Evolutionary conservation across 805 yeast species (phyloP).

Genomic region (Suhomyces pyralidae): DNA sequence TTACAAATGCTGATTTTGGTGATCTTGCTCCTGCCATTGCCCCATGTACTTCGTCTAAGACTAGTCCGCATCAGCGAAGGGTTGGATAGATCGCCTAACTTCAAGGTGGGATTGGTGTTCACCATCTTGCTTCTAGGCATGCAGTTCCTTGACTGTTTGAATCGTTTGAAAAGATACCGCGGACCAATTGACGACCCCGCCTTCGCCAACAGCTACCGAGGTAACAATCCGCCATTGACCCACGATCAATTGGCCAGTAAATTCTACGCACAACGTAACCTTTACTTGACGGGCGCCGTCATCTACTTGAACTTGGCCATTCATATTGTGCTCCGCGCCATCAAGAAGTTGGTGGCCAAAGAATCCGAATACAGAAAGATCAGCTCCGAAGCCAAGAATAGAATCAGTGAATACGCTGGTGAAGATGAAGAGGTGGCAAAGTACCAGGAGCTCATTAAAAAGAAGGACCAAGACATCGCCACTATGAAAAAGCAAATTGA

Average conservation of each 20-base stretch:
- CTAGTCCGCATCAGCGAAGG: slow-evolving; percentile 36
- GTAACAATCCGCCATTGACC: slow-evolving; percentile 24
- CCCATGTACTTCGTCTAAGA: slow-evolving; percentile 44
- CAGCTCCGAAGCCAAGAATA: slow-evolving; percentile 3
- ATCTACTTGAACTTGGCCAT: slow-evolving; percentile 54
- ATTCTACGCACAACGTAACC: slow-evolving; percentile 61
- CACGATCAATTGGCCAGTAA: slow-evolving; percentile 55
- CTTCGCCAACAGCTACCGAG: slow-evolving; percentile 7
- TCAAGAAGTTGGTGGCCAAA: slow-evolving; percentile 51
- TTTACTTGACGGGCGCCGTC: slow-evolving; percentile 62
- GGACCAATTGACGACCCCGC: slow-evolving; percentile 20
- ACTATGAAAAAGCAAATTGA: slow-evolving; percentile 50
- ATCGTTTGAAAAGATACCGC: slow-evolving; percentile 32
- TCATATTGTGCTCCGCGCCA: slow-evolving; percentile 50
- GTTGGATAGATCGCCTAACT: slow-evolving; percentile 36
- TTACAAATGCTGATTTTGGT: slow-evolving; percentile 50
- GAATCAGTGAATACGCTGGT: slow-evolving; percentile 6
- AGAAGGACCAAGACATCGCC: slow-evolving; percentile 43
- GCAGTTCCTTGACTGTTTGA: slow-evolving; percentile 54
- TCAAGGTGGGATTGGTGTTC: slow-evolving; percentile 45
- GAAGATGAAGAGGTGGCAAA: slow-evolving; percentile 22
- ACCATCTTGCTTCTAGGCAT: slow-evolving; percentile 41
- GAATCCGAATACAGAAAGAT: slow-evolving; percentile 28
- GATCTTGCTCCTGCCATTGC: slow-evolving; percentile 54
- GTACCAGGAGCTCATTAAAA: slow-evolving; percentile 33